phyloP scores from a whole-genome alignment of 371 early-diverging fungal species.

The Syncephalastrum contaminatum region DNA sequence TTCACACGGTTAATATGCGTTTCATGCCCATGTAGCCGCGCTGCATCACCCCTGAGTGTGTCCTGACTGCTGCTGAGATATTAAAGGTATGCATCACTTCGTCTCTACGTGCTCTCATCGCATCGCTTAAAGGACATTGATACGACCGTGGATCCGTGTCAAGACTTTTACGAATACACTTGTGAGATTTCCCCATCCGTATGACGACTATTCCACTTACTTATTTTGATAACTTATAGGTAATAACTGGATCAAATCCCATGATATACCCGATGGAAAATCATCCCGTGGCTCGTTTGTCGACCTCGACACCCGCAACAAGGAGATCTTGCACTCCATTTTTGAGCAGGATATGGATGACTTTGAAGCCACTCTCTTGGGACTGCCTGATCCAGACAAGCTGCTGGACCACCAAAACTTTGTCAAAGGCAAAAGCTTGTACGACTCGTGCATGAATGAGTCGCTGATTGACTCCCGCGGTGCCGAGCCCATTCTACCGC shows the following conservation, averaged over 20 bases:
- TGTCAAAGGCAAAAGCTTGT: conserved; percentile 46
- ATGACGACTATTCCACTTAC: neutral
- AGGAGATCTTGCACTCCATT: conserved; percentile 59
- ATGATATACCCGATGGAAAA: conserved; percentile 55
- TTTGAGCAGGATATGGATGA: conserved; percentile 37
- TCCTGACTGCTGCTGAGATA: conserved; percentile 57
- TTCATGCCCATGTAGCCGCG: conserved; percentile 23
- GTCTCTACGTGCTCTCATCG: too few species aligned
- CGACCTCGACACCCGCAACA: conserved; percentile 44
- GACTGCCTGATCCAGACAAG: conserved; percentile 34
- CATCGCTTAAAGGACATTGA: conserved; percentile 33
- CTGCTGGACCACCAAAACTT: conserved; percentile 48
- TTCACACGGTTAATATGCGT: conserved; percentile 2
- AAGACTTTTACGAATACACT: conserved; percentile 50
- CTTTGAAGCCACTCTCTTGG: too few species aligned
- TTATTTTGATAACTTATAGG: conserved; percentile 26
- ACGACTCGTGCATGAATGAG: conserved; percentile 60
- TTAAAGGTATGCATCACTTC: conserved; percentile 24
- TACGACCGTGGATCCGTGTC: conserved; percentile 40
- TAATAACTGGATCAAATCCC: conserved; percentile 43
- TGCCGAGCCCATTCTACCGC: conserved; percentile 41
- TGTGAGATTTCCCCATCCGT: conserved; percentile 36
- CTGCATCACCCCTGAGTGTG: conserved; percentile 58
- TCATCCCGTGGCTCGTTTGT: conserved; percentile 37
- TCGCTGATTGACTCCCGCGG: conserved; percentile 43